Evolutionary conservation across 257 asterid species (phyloP).

Genomic region (Paulownia fortunei): DNA sequence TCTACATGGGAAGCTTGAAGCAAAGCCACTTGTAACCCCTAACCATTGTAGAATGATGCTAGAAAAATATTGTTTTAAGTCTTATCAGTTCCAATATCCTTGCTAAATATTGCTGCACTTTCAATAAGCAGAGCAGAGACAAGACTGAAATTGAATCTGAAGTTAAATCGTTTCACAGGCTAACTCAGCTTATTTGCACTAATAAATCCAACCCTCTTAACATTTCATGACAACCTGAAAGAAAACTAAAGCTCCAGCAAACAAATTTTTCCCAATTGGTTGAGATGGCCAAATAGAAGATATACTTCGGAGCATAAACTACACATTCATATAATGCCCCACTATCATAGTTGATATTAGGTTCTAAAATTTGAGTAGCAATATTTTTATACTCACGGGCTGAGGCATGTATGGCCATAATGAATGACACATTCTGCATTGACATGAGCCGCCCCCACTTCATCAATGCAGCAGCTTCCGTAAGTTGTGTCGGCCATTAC

Average conservation of each 20-base stretch:
- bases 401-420: conserved; percentile 91
- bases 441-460: conserved; percentile 95
- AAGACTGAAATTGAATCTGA: background rate
- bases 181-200: background rate
- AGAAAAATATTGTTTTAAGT: background rate
- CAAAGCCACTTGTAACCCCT: conserved; percentile 20
- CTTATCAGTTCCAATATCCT: background rate
- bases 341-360: background rate
- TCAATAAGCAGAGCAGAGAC: background rate
- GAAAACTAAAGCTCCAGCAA: background rate
- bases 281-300: background rate
- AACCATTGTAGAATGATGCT: background rate
- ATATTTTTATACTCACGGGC: conserved; percentile 65
- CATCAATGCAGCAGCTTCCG: conserved; percentile 95
- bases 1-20: background rate
- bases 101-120: background rate
- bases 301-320: background rate
- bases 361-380: conserved; percentile 17
- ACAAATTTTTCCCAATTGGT: background rate
- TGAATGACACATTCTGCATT: conserved; percentile 76
- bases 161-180: background rate
- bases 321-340: background rate
- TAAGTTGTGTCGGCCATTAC: conserved; percentile 97
- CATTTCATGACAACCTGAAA: background rate
- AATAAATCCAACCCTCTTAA: background rate